phyloP scores from a whole-genome alignment of 768 basidiomycete genomes.

The Serpula lacrymans region DNA sequence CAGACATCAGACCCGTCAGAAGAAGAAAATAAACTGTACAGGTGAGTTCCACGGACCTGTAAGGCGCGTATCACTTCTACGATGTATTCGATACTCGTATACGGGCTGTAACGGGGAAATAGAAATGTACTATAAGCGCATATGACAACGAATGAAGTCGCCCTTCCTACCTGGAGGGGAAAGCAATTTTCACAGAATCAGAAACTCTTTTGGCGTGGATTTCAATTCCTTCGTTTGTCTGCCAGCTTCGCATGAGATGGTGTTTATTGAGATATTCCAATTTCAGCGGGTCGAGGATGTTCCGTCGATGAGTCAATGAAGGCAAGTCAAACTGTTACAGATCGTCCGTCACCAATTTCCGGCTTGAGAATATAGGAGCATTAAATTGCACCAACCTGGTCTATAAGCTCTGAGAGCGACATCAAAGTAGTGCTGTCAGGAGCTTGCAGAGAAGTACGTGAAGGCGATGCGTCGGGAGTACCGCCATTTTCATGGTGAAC shows the following conservation, averaged over 20 bases:
- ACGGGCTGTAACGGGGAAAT: conserved; percentile 29
- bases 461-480: conserved; percentile 14
- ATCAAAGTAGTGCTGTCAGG: conserved; percentile 67
- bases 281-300: conserved; percentile 76
- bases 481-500: conserved; percentile 37
- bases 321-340: conserved; percentile 66
- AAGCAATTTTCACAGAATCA: conserved; percentile 48
- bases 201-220: conserved; percentile 54
- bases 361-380: background rate
- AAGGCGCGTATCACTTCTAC: conserved; percentile 58
- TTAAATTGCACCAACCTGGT: conserved; percentile 41
- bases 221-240: conserved; percentile 47
- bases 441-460: conserved; percentile 30
- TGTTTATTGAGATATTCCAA: conserved; percentile 88
- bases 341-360: too few species aligned
- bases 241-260: conserved; percentile 61
- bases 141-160: conserved; percentile 7
- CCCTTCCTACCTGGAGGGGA: conserved; percentile 60
- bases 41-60: conserved; percentile 40
- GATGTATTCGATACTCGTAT: conserved; percentile 57
- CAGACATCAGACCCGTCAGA: background rate
- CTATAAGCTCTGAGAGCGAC: conserved; percentile 61
- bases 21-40: background rate
- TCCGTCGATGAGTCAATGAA: conserved; percentile 76
- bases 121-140: background rate